Base-by-base conservation (phyloP, 345 rosid genomes). In the Clausena lansium region DNA sequence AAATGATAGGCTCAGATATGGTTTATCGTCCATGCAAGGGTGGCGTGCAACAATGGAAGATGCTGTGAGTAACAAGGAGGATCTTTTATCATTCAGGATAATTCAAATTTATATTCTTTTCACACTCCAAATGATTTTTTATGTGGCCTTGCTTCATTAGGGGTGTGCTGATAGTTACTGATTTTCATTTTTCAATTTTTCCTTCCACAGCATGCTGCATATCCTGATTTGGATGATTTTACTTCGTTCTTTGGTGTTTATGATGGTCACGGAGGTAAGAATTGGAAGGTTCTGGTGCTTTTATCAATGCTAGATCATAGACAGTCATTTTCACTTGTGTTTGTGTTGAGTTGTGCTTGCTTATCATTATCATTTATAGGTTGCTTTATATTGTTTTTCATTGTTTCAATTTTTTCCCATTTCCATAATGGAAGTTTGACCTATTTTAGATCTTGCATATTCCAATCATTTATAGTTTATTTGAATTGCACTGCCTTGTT, bases 11-110 rank as follows among this genome's bases (percentile, higher is more conserved):
- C 86, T 96, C 25, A 87, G 98, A 83, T 96, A 86, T 85, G 98
- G 99, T 58, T 80, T 96, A 79, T 92, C 98, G 11, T 96, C 98
- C 25, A 96, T 96, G 99, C 99, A 96, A 88, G 99, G 99, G 68
- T 94, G 99, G 99, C 99, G 99, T 57, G 91, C 98, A 28, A 81
- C 92, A 54, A 96, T 96, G 99, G 99, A 96, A 88, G 99, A 96
- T 83, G 98, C 99, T 10, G 99, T 95, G 87, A 92, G 98, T 88
- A 63, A 62, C 78, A n/a, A 66, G 58, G 75, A 32, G 35, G 58
- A 62, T 55, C 80, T 76, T 67, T 71, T 66, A 25, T 33, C 8
- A 55, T 24, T 55, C 67, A 65, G 19, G 45, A 33, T 38, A 14
- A 7, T 71, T 74, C 52, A 17, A 59, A n/a, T 54, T 59, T 54